Percentiles rank a stretch among this genome's conserved stretches.
Evolutionary conservation across 2,329 filamentous ascomycete species (phyloP).

Genomic region (Aspergillus sp.): DNA sequence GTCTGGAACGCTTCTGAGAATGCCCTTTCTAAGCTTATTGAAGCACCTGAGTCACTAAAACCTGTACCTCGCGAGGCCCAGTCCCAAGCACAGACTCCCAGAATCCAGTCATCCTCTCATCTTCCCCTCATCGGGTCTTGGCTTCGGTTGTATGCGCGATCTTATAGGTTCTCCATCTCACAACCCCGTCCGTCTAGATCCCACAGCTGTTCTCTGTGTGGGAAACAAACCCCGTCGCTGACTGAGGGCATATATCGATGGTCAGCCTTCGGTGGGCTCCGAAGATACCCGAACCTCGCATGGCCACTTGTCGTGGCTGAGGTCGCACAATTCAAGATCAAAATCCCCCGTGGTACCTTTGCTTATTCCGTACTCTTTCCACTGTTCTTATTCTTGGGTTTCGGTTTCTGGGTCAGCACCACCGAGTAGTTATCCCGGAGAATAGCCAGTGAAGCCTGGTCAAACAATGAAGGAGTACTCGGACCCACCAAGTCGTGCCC

Average conservation of each 20-base stretch:
- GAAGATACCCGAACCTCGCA: conserved; percentile 16
- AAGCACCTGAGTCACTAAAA: conserved; percentile 10
- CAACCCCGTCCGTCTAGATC: conserved; percentile 13
- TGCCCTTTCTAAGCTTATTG: conserved; percentile 10
- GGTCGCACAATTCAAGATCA: conserved; percentile 8
- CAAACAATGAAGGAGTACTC: neutral
- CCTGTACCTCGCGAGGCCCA: conserved; percentile 10
- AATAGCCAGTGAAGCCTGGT: neutral
- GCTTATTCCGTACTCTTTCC: neutral
- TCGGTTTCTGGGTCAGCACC: neutral
- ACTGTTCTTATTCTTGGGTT: neutral
- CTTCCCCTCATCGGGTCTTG: conserved; percentile 16
- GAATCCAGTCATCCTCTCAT: conserved; percentile 6
- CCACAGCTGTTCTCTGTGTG: neutral
- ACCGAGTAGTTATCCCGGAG: neutral
- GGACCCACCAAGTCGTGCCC: neutral
- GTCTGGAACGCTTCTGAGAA: neutral
- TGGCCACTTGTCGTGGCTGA: conserved; percentile 13
- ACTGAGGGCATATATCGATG: conserved; percentile 10
- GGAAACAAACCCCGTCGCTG: conserved; percentile 12
- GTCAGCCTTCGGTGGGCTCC: conserved; percentile 12
- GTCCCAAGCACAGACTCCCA: conserved; percentile 18
- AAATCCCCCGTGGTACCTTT: conserved; percentile 7
- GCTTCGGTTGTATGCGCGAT: conserved; percentile 10
- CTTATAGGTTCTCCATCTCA: conserved; percentile 13